These are phyloP conservation scores for Dimargaris xerosporica DNA, from an alignment of 192 early-diverging fungal species.

Conservation along the genomic window DNA sequence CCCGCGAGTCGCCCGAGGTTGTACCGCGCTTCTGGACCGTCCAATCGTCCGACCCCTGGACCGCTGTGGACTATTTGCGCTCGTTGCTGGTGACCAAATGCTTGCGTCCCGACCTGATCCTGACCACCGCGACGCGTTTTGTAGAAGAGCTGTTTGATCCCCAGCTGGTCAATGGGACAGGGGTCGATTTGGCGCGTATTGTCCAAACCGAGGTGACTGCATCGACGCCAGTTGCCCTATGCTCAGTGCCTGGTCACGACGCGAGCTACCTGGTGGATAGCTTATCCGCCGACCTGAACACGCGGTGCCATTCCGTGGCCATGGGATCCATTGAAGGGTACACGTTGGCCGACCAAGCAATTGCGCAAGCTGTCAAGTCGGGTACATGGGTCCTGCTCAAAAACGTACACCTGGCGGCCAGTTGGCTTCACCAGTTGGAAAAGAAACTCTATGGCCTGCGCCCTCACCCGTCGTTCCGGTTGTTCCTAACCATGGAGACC, in stretches of 20 bases:
- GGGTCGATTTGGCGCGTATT: slow-evolving; percentile 52
- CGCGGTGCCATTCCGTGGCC: slow-evolving; percentile 65
- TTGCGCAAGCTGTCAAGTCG: slow-evolving; percentile 59
- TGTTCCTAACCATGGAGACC: slow-evolving; percentile 98
- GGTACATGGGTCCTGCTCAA: slow-evolving; percentile 96
- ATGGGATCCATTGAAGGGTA: slow-evolving; percentile 98
- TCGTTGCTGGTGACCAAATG: slow-evolving; percentile 68
- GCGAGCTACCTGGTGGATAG: slow-evolving; percentile 89
- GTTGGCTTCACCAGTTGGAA: slow-evolving; percentile 90
- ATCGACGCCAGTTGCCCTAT: slow-evolving; percentile 77
- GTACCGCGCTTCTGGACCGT: slow-evolving; percentile 16
- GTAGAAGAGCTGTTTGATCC: slow-evolving; percentile 52
- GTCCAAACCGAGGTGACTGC: slow-evolving; percentile 54
- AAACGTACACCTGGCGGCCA: slow-evolving; percentile 93
- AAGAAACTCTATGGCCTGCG: slow-evolving; percentile 83
- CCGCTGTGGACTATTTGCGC: slow-evolving; percentile 43
- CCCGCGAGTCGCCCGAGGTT: slow-evolving; percentile 16
- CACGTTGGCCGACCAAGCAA: slow-evolving; percentile 74
- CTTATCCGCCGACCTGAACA: slow-evolving; percentile 49
- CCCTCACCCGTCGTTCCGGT: slow-evolving; percentile 66
- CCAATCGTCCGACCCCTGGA: not conserved
- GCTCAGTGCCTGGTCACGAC: slow-evolving; percentile 88
- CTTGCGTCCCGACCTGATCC: slow-evolving; percentile 80
- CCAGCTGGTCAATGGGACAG: slow-evolving; percentile 35
- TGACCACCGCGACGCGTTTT: slow-evolving; percentile 52